Base-by-base conservation (phyloP, 2,329 filamentous ascomycete genomes). In the Orbilia quercus region DNA sequence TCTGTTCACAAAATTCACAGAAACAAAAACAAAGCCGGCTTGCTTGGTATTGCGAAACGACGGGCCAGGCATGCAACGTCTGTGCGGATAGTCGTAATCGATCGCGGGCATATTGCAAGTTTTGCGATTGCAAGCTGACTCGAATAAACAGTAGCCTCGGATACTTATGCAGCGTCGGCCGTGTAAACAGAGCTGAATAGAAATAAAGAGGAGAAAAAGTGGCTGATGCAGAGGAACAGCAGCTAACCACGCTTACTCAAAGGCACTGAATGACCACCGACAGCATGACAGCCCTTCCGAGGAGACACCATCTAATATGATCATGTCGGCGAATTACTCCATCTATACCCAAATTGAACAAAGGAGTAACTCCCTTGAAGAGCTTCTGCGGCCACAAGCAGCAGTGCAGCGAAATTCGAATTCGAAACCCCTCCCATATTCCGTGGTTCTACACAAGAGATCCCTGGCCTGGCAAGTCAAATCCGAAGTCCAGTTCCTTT, bases 371-470 rank as follows among this genome's bases (percentile, higher is more conserved):
- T 44, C 54, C 16, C 28, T n/a, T 22, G 34, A 16, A 54, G 16
- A 16, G 14, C 18, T 4, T 28, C 20, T 53, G 45, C n/a, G 9
- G n/a, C 38, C 18, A 18, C 45, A 20, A 20, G 20, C 31, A 25
- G 44, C 28, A n/a, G n/a, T n/a, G n/a, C n/a, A n/a, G n/a, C n/a
- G n/a, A n/a, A n/a, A n/a, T n/a, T n/a, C n/a, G n/a, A n/a, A n/a
- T n/a, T n/a, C n/a, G 59, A 40, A 9, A 38, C 7, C 55, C 55
- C 44, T 38, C 23, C 60, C 59, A 54, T 55, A 45, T 60, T 65
- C 60, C 69, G 40, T 73, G 54, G 53, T 66, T 64, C 60, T 55
- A 60, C 60, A 60, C 45, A 59, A 48, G 23, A 44, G 25, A 40
- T 36, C 51, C 63, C 44, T 53, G 53, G 63, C 53, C 53, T 59